A percentile compares a stretch with the other conserved stretches of the same genome.
Conservation (phyloP, 139 green algal species). For the Penium margaritaceum region DNA sequence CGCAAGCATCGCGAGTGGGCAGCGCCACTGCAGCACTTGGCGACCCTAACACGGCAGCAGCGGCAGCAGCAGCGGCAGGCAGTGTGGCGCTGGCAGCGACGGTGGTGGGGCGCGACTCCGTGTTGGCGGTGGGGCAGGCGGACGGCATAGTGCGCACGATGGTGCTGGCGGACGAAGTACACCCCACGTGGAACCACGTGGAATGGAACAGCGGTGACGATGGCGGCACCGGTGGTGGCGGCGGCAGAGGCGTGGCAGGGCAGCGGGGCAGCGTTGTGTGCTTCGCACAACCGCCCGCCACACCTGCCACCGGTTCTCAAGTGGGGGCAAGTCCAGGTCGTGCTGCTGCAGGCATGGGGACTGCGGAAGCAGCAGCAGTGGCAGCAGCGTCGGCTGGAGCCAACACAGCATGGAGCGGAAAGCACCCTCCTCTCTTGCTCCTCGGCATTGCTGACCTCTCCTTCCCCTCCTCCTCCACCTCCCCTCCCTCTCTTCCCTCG, state of each 20-base stretch:
- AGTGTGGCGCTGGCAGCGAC: neutral
- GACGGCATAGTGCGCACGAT: neutral
- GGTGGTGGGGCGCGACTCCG: neutral
- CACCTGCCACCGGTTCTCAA: no score
- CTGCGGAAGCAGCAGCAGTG: neutral
- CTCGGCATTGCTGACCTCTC: neutral
- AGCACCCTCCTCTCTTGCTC: neutral
- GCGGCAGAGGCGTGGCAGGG: no score
- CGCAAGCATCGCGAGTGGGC: no score
- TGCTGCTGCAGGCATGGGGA: no score
- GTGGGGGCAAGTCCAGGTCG: no score
- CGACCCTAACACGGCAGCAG: no score
- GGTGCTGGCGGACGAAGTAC: conserved; percentile 1
- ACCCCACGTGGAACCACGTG: conserved; percentile 4
- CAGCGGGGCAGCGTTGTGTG: no score
- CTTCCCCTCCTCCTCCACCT: neutral
- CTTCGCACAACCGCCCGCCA: no score
- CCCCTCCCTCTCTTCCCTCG: neutral
- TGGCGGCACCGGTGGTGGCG: no score
- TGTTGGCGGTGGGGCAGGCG: neutral
- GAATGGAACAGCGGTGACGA: no score
- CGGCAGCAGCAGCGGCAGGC: no score
- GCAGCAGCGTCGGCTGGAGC: neutral
- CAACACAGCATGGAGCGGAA: neutral
- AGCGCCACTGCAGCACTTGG: no score